Evolutionary conservation across 371 early-diverging fungal genomes (phyloP), one percentile per base, ranked within the genome.

Genomic region (Lichtheimia ornata): DNA sequence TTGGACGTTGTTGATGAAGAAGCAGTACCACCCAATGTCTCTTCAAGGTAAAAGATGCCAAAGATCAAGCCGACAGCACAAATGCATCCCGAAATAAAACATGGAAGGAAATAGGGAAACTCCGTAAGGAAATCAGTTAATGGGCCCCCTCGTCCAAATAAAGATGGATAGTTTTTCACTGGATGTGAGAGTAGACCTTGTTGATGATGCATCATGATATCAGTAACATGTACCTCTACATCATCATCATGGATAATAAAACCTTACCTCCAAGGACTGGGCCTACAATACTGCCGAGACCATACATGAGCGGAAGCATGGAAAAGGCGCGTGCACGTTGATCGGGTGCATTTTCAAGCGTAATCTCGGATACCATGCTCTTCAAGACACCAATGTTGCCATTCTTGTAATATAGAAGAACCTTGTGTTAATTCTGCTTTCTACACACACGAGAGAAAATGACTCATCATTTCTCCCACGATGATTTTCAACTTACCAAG

Each of bases 71-170:
- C 94, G 52, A 84, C 59, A 4, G 84, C 43, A 56, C 87, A 81
- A 11, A 94, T 78, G 4, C 68, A 53, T 5, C 90, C 83, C 7
- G 90, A 85, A 11, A 92, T 79, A 11, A 89, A 71, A 64, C 95
- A 95, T 0, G 97, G 97, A 7, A 97, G 79, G 53, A 94, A 84
- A 63, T 95, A 95, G 3, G 95, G 96, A 57, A 86, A 91, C 9
- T 70, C 65, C 4, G 67, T 72, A 49, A 95, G 82, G 47, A 95
- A 79, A 25, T 70, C 63, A 52, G 79, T 82, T 7, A 77, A 4
- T 51, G 44, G 40, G 4, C 77, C 81, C 3, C 65, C 58, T 28
- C 79, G 57, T 9, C 88, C 90, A 77, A 95, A 94, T 9, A 89
- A 41, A 7, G 52, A 54, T 0, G 95, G 94, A 55, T 79, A 91